phyloP scores from a whole-genome alignment of 208 protist species.

The Acanthamoeba polyphaga region DNA sequence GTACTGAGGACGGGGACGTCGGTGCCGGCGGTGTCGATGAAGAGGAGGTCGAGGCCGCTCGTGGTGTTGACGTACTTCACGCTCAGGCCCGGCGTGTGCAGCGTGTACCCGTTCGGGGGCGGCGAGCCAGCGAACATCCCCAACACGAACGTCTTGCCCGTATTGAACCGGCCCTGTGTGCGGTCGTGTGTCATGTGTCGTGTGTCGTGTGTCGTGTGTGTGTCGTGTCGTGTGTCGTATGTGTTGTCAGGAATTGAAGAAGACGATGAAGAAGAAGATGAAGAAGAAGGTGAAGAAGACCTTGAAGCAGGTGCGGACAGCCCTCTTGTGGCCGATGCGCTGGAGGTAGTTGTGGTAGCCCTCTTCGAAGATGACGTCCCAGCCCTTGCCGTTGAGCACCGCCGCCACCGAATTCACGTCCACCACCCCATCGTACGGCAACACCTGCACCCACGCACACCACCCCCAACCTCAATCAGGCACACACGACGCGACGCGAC shows the following conservation, averaged over 20 bases:
- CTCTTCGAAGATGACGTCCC: slow-evolving; percentile 16
- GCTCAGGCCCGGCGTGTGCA: slow-evolving; percentile 3
- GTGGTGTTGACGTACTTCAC: neutral
- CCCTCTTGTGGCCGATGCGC: neutral
- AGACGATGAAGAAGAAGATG: too few relatives aligned
- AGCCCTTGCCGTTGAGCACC: neutral
- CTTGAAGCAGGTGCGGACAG: neutral
- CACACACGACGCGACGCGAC: too few relatives aligned
- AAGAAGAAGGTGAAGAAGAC: neutral
- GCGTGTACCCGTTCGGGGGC: neutral
- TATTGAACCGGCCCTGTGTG: neutral
- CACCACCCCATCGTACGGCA: neutral
- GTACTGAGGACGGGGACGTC: neutral
- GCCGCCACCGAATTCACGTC: slow-evolving; percentile 28
- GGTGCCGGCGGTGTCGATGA: slow-evolving; percentile 13
- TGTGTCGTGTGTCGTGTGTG: neutral
- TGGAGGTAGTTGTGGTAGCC: neutral
- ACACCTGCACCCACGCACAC: too few relatives aligned
- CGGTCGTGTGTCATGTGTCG: neutral
- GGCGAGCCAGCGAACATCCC: neutral
- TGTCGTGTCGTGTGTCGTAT: too few relatives aligned
- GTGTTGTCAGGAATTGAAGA: neutral
- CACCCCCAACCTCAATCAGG: too few relatives aligned
- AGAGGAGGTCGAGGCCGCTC: neutral
- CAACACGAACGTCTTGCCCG: neutral